Conservation (phyloP, 768 basidiomycete genomes). For the Rhodotorula babjevae region DNA sequence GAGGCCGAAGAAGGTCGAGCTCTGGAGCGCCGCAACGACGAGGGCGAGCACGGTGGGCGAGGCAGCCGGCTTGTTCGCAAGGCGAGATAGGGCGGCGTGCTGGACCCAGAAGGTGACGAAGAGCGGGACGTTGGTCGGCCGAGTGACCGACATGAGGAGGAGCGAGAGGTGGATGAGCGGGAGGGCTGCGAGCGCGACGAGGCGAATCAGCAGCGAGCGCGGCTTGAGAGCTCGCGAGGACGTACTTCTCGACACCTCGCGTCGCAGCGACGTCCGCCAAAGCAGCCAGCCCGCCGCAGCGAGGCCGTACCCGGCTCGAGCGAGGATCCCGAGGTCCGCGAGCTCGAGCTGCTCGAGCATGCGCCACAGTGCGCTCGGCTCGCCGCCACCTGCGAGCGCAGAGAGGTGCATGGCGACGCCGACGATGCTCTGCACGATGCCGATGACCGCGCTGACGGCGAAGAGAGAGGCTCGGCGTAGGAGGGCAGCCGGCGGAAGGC, state of each 20-base stretch:
- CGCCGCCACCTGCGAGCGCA: neutral
- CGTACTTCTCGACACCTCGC: neutral
- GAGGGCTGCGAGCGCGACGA: neutral
- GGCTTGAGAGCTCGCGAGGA: neutral
- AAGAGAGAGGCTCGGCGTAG: conserved; percentile 1
- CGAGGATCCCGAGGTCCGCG: neutral
- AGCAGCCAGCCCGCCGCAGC: neutral
- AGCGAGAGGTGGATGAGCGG: neutral
- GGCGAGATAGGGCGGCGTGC: conserved; percentile 1
- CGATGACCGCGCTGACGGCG: conserved; percentile 8
- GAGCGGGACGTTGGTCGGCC: conserved; percentile 10
- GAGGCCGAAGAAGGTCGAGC: conserved; percentile 19
- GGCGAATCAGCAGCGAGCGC: neutral
- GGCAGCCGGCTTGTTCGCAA: neutral
- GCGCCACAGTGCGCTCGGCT: neutral
- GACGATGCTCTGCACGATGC: neutral
- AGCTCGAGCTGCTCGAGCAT: neutral
- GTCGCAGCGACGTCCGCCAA: neutral
- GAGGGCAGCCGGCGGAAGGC: neutral
- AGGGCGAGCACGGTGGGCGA: conserved; percentile 12
- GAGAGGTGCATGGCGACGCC: neutral
- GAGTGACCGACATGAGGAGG: conserved; percentile 14
- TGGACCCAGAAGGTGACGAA: conserved; percentile 10
- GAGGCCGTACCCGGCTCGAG: neutral
- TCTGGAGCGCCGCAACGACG: conserved; percentile 5